Conservation (phyloP, 345 rosid genomes). For the Eucalyptus paniculata region DNA sequence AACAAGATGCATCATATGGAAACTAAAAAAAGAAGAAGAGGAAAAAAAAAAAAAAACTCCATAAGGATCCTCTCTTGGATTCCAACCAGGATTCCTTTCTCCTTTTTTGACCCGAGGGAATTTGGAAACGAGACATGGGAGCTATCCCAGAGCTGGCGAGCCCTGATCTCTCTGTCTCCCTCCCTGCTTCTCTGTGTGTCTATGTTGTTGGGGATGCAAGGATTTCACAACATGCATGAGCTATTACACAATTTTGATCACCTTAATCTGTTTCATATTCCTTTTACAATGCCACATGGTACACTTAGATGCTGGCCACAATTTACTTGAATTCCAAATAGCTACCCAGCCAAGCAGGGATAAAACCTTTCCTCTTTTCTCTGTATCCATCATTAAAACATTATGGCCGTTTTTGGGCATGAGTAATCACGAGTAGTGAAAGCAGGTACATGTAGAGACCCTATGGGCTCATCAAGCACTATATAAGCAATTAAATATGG, state of each 20-base stretch:
- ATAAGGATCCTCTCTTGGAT: background rate
- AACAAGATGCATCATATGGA: background rate
- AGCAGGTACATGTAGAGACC: background rate
- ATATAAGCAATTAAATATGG: background rate
- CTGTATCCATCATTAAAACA: background rate
- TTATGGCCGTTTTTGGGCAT: background rate
- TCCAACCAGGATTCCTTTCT: background rate
- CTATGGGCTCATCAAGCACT: background rate
- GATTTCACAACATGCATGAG: background rate
- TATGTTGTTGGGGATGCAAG: background rate
- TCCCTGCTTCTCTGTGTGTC: background rate
- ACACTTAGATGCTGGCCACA: background rate
- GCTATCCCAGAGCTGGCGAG: background rate
- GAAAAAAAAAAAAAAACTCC: background rate
- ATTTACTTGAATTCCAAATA: background rate
- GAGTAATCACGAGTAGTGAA: background rate
- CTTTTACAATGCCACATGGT: background rate
- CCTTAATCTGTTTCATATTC: background rate
- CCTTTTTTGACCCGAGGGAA: background rate
- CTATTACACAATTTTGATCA: background rate
- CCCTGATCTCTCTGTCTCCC: background rate
- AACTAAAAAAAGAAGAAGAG: background rate
- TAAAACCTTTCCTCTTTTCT: background rate
- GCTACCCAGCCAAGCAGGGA: background rate
- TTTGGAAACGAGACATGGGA: background rate